Evolutionary conservation across 148 eudicot genomes (phyloP).

Genomic region (Fallopia convolvulus): DNA sequence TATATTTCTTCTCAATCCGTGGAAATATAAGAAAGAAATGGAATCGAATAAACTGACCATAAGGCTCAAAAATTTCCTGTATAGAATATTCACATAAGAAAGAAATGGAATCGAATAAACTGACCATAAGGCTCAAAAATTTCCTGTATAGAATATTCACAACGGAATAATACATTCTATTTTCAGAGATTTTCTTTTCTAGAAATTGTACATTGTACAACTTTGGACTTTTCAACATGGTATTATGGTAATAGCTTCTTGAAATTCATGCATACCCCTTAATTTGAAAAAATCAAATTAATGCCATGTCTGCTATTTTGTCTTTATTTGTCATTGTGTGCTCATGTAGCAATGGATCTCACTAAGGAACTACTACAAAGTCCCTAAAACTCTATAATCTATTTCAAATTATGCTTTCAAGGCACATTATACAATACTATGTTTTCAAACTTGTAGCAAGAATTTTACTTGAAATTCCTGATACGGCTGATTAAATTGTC

Average conservation of each 20-base stretch:
- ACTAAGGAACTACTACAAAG: neutral
- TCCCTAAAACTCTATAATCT: neutral
- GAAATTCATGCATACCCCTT: neutral
- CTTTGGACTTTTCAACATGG: neutral
- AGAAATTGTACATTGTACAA: neutral
- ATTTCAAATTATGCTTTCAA: neutral
- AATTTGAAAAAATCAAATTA: neutral
- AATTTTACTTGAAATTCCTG: neutral
- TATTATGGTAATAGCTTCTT: neutral
- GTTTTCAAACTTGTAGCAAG: neutral
- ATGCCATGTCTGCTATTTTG: neutral
- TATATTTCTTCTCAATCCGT: neutral
- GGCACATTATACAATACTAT: neutral
- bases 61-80: neutral
- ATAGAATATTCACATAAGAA: neutral
- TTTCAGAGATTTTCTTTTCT: neutral
- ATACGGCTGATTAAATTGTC: neutral
- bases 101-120: neutral
- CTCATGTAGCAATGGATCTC: neutral
- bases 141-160: neutral
- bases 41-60: neutral
- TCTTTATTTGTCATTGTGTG: neutral
- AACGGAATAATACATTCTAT: neutral
- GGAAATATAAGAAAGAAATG: neutral
- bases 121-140: neutral